Evolutionary conservation across 2,329 filamentous ascomycete species (phyloP), one percentile per base, ranked within the genome.

Genomic region (Sporothrix inflata): DNA sequence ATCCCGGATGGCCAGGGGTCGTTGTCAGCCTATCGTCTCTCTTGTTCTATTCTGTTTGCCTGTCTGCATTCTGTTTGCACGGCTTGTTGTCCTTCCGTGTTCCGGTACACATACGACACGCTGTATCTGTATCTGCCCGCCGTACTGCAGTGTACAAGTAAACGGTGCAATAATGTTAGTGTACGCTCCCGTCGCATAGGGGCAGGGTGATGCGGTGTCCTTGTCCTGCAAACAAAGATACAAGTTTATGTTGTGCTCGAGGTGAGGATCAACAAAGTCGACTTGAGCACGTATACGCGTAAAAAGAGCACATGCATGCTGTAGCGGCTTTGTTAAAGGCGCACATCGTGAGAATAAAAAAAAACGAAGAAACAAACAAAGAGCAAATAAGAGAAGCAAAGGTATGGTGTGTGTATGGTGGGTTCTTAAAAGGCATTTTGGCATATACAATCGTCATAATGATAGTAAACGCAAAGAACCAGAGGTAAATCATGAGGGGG

Each of bases 1-100:
- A 42, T 63, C 57, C 38, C 55, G 30, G 30, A 40, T 40, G 55
- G 34, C n/a, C n/a, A n/a, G n/a, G n/a, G n/a, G n/a, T 7, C 14
- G 3, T 38, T 60, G 5, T 34, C 27, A 34, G 30, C 55, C 38
- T 12, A 1, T 55, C 49, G 21, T 30, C n/a, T 14, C 11, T 61
- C 3, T 42, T 34, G n/a, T n/a, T n/a, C n/a, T n/a, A n/a, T 27
- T 16, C 14, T 16, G 7, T 34, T 34, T 34, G 30, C 30, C 30
- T 34, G 30, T 34, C 30, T 34, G 6, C 30, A 34, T 34, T 45
- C 38, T 65, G 60, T 66, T 66, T 66, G 42, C 27, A 66, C 63
- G 42, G 60, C 60, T 45, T 45, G 60, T 65, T 21, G 11, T 65
- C 60, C 21, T 45, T 14, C 38, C 38, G 38, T 27, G n/a, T 27